These are phyloP conservation scores for Umbelopsis sp. DNA, from an alignment of 192 early-diverging fungal genomes.

Conservation along the genomic window DNA sequence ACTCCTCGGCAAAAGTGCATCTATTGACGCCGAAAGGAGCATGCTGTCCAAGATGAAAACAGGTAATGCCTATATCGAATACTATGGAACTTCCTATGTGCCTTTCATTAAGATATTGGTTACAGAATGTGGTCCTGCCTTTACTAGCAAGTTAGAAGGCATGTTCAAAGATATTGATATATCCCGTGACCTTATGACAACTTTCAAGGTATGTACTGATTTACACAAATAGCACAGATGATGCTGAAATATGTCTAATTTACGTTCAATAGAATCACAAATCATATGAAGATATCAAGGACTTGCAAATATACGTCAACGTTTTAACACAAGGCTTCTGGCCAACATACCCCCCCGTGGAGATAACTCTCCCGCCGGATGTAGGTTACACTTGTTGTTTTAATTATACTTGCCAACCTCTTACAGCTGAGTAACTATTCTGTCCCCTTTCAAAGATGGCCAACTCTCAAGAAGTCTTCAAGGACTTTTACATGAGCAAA, in stretches of 20 bases:
- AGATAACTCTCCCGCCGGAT: constrained; percentile 68
- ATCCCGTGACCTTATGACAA: constrained; percentile 71
- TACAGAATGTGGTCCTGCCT: constrained; percentile 87
- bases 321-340: constrained; percentile 88
- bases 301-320: constrained; percentile 70
- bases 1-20: constrained; percentile 72
- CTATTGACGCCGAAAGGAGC: constrained; percentile 83
- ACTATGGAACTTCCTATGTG: background rate
- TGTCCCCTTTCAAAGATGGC: constrained; percentile 43
- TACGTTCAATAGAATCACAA: background rate
- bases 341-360: constrained; percentile 85
- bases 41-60: constrained; percentile 82
- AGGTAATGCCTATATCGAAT: constrained; percentile 45
- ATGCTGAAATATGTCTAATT: no score
- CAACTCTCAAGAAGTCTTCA: constrained; percentile 65
- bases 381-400: constrained; percentile 32
- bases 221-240: no score
- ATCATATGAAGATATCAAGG: background rate
- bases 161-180: constrained; percentile 94
- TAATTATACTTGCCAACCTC: background rate
- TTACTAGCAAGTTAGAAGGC: constrained; percentile 91
- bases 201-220: constrained; percentile 59
- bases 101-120: no score
- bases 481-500: constrained; percentile 77
- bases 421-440: background rate